Evolutionary conservation across 1,284 basidiomycete genomes (phyloP).

Genomic region (Ustilago cynodontis): DNA sequence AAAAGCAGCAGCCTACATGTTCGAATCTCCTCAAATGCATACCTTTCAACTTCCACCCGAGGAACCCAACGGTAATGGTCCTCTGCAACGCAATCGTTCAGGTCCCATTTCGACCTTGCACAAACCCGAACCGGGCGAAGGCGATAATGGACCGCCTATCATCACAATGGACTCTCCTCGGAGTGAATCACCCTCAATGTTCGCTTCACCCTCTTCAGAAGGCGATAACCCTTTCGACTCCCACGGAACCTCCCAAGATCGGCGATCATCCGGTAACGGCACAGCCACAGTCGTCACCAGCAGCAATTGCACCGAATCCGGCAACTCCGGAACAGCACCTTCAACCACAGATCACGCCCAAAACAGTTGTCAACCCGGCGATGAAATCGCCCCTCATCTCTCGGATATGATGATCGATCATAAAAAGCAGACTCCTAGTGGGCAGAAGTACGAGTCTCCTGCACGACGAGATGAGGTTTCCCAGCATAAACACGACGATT

Average conservation of each 20-base stretch:
- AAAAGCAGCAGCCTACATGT: conserved; percentile 28
- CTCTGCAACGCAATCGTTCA: conserved; percentile 32
- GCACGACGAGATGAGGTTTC: not conserved
- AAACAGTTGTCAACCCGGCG: conserved; percentile 21
- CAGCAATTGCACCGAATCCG: not conserved
- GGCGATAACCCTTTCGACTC: not conserved
- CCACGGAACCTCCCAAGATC: not conserved
- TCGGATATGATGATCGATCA: conserved; percentile 27
- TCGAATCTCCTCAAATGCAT: conserved; percentile 42
- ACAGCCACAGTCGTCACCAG: not conserved
- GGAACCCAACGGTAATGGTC: conserved; percentile 36
- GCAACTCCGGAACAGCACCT: not conserved
- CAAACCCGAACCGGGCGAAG: conserved; percentile 1
- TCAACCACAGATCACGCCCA: conserved; percentile 6
- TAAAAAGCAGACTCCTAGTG: not conserved
- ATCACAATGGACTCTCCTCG: conserved; percentile 37
- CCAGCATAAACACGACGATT: not conserved
- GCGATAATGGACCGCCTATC: conserved; percentile 1
- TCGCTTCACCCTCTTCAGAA: conserved; percentile 26
- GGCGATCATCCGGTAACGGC: not conserved
- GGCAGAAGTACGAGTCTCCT: not conserved
- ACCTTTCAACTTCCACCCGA: conserved; percentile 34
- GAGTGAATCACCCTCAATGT: conserved; percentile 21
- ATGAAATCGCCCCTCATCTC: conserved; percentile 14
- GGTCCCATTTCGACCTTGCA: conserved; percentile 36